These are phyloP conservation scores for Agaricales sp. DNA, from an alignment of 1,284 basidiomycete species.

Conservation along the genomic window DNA sequence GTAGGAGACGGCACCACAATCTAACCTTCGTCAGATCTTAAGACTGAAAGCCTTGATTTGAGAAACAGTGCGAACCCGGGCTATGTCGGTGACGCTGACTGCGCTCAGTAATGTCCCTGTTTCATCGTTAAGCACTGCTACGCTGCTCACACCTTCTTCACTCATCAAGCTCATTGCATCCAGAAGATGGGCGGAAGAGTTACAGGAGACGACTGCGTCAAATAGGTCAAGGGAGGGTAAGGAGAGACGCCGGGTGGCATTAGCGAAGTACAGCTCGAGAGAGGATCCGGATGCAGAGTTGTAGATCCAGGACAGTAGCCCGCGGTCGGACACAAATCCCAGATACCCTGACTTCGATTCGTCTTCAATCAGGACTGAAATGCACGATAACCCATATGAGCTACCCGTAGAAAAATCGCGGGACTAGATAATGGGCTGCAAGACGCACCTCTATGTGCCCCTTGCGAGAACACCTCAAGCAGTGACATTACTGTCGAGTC, in stretches of 20 bases:
- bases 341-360: constrained; percentile 30
- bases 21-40: constrained; percentile 20
- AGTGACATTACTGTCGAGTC: constrained; percentile 54
- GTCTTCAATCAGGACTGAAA: constrained; percentile 39
- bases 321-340: constrained; percentile 52
- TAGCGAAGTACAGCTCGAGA: constrained; percentile 44
- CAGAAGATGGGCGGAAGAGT: constrained; percentile 46
- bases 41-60: constrained; percentile 1
- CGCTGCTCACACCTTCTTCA: constrained; percentile 67
- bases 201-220: constrained; percentile 46
- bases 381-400: constrained; percentile 6
- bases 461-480: constrained; percentile 53
- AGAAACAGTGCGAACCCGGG: constrained; percentile 34
- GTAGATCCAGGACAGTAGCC: constrained; percentile 54
- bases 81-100: constrained; percentile 69
- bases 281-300: constrained; percentile 37
- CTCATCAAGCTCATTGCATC: constrained; percentile 76
- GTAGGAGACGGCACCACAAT: constrained; percentile 66
- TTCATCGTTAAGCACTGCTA: constrained; percentile 63
- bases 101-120: constrained; percentile 52
- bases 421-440: constrained; percentile 2
- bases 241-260: constrained; percentile 42
- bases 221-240: constrained; percentile 59
- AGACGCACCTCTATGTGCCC: constrained; percentile 53
- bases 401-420: constrained; percentile 2